Evolutionary conservation across 116 monocot species (phyloP).

Genomic region (Iris pallida): DNA sequence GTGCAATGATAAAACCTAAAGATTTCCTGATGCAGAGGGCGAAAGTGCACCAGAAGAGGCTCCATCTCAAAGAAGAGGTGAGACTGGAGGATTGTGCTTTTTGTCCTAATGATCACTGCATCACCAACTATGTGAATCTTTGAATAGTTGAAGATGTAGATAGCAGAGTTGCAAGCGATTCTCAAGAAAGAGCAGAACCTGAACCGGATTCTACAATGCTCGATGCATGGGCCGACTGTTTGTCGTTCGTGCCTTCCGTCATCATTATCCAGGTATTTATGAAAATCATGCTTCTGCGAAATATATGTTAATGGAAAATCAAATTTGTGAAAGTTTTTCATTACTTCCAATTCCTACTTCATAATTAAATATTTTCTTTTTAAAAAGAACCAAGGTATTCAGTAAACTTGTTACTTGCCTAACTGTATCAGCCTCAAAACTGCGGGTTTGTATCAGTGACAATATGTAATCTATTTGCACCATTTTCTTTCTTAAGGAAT

Average conservation of each 20-base stretch:
- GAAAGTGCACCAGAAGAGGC: constrained; percentile 25
- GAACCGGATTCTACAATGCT: constrained; percentile 35
- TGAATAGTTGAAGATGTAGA: constrained; percentile 18
- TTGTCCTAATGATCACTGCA: too few relatives aligned
- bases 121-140: too few relatives aligned
- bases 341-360: too few relatives aligned
- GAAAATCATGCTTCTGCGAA: not conserved
- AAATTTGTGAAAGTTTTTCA: too few relatives aligned
- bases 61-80: constrained; percentile 50
- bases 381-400: too few relatives aligned
- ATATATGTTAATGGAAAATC: too few relatives aligned
- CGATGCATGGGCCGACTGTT: constrained; percentile 34
- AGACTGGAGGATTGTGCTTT: not conserved
- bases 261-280: constrained; percentile 29
- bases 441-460: too few relatives aligned
- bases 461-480: too few relatives aligned
- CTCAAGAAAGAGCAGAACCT: constrained; percentile 51
- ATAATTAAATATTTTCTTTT: too few relatives aligned
- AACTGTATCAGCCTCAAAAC: too few relatives aligned
- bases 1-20: constrained; percentile 36
- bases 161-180: constrained; percentile 36
- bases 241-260: constrained; percentile 40
- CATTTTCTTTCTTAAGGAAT: too few relatives aligned
- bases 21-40: constrained; percentile 55
- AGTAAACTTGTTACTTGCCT: too few relatives aligned